These are phyloP conservation scores for Cyberlindnera japonica DNA, from an alignment of 805 yeast genomes.

Conservation along the genomic window DNA sequence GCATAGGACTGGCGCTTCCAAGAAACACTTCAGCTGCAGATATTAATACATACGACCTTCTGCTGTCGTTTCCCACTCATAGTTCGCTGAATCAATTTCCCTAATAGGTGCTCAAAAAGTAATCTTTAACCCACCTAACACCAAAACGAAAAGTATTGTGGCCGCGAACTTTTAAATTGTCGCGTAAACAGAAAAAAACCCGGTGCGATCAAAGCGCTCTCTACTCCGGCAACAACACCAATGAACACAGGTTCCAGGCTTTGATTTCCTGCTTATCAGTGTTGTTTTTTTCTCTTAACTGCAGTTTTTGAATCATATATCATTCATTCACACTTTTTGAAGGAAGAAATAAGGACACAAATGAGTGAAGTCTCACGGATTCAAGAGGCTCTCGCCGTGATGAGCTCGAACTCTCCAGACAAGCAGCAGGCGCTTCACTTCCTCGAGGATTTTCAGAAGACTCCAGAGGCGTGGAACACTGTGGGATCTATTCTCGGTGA, in stretches of 20 bases:
- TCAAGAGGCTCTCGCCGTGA: constrained; percentile 24
- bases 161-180: constrained; percentile 3
- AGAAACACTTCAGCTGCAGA: not conserved
- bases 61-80: constrained; percentile 44
- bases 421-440: constrained; percentile 47
- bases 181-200: not conserved
- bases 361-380: constrained; percentile 15
- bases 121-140: no score
- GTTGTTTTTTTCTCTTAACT: not conserved
- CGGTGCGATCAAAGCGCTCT: not conserved
- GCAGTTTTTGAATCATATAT: no score
- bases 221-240: not conserved
- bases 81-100: no score
- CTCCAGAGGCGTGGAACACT: constrained; percentile 75
- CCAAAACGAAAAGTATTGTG: no score
- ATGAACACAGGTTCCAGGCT: not conserved
- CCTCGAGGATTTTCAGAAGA: constrained; percentile 80
- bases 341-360: no score
- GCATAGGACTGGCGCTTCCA: not conserved
- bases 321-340: no score
- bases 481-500: constrained; percentile 51
- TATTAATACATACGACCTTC: constrained; percentile 35
- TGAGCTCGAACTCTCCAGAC: constrained; percentile 26
- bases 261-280: not conserved
- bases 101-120: no score